Evolutionary conservation across 805 yeast genomes (phyloP), one percentile per base, ranked within the genome.

Genomic region (Ogataea angusta): DNA sequence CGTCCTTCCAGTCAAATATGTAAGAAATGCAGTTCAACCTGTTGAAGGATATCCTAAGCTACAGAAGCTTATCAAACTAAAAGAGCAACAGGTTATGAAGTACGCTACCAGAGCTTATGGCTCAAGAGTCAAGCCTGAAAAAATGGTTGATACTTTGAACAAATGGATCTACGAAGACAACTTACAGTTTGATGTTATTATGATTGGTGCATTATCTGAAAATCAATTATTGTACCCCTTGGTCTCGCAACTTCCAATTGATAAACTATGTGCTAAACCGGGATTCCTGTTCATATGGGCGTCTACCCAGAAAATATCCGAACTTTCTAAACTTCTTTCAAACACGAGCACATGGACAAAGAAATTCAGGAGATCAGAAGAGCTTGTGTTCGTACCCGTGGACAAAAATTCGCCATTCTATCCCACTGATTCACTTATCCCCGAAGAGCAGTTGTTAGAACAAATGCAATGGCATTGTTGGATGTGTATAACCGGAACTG

Each of bases 401-500:
- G 78, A 79, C 47, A 73, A 73, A 43, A 61, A 73, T 21, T 82
- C 93, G 0, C 78, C 79, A 1, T 79, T 76, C 54, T 80, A 76
- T 47, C 93, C 93, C 1, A 70, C 71, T 2, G 74, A 75, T 28
- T 72, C 72, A 7, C 48, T 52, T 15, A 56, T 62, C 26, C 62
- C 65, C 2, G 73, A 73, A 41, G 76, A 73, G 13, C 68, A 69
- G 24, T 57, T 85, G 18, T 70, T 85, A 40, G 80, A 78, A 45
- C 78, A 81, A 43, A 80, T 85, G 62, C 93, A 85, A 63, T 90
- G 96, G 96, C 97, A 91, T 64, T 90, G 97, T 55, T 85, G 96
- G 85, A 89, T 90, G 96, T 91, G 96, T 52, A 85, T 90, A 38
- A 90, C 95, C 2, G 97, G 97, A 2, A 90, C 97, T 0, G 91